Evolutionary conservation across 441 rosid species (phyloP).

Genomic region (Euphorbia schlechtendalii): DNA sequence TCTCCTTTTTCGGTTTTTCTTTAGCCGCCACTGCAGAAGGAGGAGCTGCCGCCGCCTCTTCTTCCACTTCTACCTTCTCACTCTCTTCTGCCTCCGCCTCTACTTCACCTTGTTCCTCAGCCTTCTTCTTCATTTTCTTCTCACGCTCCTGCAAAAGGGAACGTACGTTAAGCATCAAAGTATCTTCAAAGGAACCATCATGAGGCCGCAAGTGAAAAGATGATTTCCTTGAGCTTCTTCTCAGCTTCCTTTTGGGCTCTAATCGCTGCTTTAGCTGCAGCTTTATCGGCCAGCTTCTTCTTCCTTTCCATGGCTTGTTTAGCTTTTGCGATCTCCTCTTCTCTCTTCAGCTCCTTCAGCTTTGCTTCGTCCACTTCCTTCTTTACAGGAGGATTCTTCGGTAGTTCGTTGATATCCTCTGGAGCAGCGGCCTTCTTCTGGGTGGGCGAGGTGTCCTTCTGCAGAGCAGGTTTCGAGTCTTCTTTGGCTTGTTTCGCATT

Average conservation of each 20-base stretch:
- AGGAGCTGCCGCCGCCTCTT: conserved; percentile 33
- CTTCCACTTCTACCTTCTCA: conserved; percentile 39
- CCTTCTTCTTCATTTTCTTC: conserved; percentile 80
- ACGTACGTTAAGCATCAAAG: conserved; percentile 4
- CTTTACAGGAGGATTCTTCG: conserved; percentile 27
- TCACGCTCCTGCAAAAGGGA: conserved; percentile 59
- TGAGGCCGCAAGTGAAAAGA: conserved; percentile 1
- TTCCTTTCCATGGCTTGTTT: conserved; percentile 87
- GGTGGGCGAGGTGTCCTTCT: conserved; percentile 27
- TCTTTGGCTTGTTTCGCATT: conserved; percentile 39
- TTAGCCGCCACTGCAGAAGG: no score
- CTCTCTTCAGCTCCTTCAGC: conserved; percentile 75
- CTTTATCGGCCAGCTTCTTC: conserved; percentile 84
- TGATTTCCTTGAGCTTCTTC: conserved; percentile 75
- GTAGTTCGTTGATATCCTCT: no score
- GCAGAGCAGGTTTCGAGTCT: conserved; percentile 35
- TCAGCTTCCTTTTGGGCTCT: conserved; percentile 90
- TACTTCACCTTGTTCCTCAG: conserved; percentile 38
- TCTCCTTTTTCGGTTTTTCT: conserved; percentile 44
- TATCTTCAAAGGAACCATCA: no score
- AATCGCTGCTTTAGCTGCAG: conserved; percentile 71
- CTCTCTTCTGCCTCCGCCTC: conserved; percentile 33
- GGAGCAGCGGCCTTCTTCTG: conserved; percentile 30
- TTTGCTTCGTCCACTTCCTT: conserved; percentile 48
- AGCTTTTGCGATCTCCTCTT: conserved; percentile 76